Conservation (phyloP, 306 rosid genomes). For the Leucaena leucocephala region DNA sequence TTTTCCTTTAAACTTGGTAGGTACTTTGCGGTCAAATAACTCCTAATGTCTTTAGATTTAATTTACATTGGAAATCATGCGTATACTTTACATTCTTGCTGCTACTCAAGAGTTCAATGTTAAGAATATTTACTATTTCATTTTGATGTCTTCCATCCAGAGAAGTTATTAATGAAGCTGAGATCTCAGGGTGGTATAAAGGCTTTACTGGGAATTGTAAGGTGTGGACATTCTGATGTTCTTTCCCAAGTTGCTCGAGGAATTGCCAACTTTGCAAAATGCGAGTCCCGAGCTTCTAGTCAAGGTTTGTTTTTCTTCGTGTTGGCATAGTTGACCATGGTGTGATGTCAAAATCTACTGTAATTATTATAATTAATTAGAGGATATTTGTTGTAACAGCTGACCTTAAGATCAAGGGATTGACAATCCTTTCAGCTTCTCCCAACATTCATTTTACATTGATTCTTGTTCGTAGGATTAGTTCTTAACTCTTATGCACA, state of each 20-base stretch:
- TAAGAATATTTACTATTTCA: constrained; percentile 17
- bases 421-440: not conserved
- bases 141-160: constrained; percentile 44
- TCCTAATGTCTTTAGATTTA: not conserved
- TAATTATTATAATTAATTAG: not conserved
- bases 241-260: constrained; percentile 99
- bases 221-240: constrained; percentile 98
- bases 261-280: constrained; percentile 95
- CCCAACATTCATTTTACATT: not conserved
- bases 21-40: not conserved
- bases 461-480: not conserved
- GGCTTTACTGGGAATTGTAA: constrained; percentile 92
- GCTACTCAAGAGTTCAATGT: not conserved
- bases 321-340: not conserved
- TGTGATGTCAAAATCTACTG: not conserved
- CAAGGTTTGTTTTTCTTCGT: constrained; percentile 62
- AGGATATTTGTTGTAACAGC: not conserved
- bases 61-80: constrained; percentile 1
- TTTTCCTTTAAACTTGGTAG: not conserved
- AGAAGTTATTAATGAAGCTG: constrained; percentile 78
- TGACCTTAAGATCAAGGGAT: not conserved
- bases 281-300: constrained; percentile 89
- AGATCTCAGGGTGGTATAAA: constrained; percentile 94
- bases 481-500: not conserved
- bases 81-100: constrained; percentile 11